These are phyloP conservation scores for Sclerotinia trifoliorum DNA, from an alignment of 2,329 filamentous ascomycete genomes.

Conservation along the genomic window DNA sequence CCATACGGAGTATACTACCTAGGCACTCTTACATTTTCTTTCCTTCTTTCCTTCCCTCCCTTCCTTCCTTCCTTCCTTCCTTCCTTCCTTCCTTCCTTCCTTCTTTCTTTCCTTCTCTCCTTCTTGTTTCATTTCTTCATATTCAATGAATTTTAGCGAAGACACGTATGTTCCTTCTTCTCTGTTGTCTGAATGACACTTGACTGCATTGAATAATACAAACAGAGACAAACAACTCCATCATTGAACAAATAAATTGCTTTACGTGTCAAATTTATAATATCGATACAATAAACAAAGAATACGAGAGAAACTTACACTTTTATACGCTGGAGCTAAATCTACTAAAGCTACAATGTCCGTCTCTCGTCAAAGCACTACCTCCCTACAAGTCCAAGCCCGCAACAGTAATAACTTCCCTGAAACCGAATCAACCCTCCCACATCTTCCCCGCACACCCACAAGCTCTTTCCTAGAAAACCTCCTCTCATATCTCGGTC, in stretches of 20 bases:
- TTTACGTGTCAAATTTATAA: not conserved
- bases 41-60: too few species aligned
- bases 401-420: slow-evolving; percentile 21
- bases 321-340: not conserved
- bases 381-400: slow-evolving; percentile 17
- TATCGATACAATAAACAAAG: not conserved
- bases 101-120: too few species aligned
- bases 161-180: not conserved
- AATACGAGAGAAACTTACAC: not conserved
- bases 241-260: not conserved
- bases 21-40: not conserved
- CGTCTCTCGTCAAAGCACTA: slow-evolving; percentile 12
- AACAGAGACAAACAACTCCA: not conserved
- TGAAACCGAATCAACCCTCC: slow-evolving; percentile 48
- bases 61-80: too few species aligned
- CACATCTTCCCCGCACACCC: slow-evolving; percentile 39
- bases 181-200: not conserved
- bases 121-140: not conserved
- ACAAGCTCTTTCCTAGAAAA: slow-evolving; percentile 36
- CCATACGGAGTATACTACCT: too few species aligned
- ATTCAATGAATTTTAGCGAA: not conserved
- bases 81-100: too few species aligned
- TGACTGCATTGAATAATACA: not conserved
- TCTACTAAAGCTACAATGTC: not conserved
- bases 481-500: slow-evolving; percentile 52